A percentile compares a stretch with the other conserved stretches of the same genome.
Evolutionary conservation across 2,329 filamentous ascomycete genomes (phyloP).

Genomic region (Teratosphaeria viscida): DNA sequence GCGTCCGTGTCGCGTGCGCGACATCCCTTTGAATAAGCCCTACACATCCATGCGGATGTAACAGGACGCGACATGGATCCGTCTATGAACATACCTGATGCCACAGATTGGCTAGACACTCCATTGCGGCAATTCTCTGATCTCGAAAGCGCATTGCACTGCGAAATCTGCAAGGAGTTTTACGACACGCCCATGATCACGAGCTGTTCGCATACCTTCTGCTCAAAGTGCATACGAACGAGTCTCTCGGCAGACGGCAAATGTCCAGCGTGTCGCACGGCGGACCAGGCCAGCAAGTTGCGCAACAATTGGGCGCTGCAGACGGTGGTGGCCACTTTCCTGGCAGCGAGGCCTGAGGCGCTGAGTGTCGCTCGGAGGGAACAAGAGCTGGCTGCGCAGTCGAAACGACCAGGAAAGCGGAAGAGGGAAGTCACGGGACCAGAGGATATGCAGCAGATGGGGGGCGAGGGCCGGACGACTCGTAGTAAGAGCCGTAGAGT

Average conservation of each 20-base stretch:
- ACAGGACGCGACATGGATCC: slow-evolving; percentile 20
- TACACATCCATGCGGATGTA: slow-evolving; percentile 18
- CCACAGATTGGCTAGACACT: slow-evolving; percentile 76
- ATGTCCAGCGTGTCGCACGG: slow-evolving; percentile 71
- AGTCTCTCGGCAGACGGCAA: slow-evolving; percentile 73
- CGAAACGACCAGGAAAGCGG: slow-evolving; percentile 38
- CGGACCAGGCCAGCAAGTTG: slow-evolving; percentile 75
- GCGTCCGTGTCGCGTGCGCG: background rate
- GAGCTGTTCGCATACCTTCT: slow-evolving; percentile 90
- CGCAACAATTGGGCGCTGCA: slow-evolving; percentile 76
- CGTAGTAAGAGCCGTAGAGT: slow-evolving; percentile 27
- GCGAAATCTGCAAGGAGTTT: slow-evolving; percentile 97
- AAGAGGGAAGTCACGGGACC: slow-evolving; percentile 32
- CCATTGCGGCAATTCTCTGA: slow-evolving; percentile 54
- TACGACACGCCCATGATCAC: slow-evolving; percentile 92
- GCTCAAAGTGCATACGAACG: slow-evolving; percentile 86
- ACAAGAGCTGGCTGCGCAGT: slow-evolving; percentile 14
- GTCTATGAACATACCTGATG: slow-evolving; percentile 48
- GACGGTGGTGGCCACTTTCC: slow-evolving; percentile 73
- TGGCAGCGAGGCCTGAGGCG: slow-evolving; percentile 50
- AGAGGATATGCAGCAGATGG: slow-evolving; percentile 19
- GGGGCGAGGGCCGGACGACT: slow-evolving; percentile 23
- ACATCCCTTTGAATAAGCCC: slow-evolving; percentile 7
- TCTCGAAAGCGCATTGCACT: slow-evolving; percentile 79
- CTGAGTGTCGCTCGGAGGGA: slow-evolving; percentile 50